A percentile compares a stretch with the other conserved stretches of the same genome.
These are phyloP conservation scores for Ceratocystiopsis brevicomis DNA, from an alignment of 2,329 filamentous ascomycete species.

Conservation along the genomic window DNA sequence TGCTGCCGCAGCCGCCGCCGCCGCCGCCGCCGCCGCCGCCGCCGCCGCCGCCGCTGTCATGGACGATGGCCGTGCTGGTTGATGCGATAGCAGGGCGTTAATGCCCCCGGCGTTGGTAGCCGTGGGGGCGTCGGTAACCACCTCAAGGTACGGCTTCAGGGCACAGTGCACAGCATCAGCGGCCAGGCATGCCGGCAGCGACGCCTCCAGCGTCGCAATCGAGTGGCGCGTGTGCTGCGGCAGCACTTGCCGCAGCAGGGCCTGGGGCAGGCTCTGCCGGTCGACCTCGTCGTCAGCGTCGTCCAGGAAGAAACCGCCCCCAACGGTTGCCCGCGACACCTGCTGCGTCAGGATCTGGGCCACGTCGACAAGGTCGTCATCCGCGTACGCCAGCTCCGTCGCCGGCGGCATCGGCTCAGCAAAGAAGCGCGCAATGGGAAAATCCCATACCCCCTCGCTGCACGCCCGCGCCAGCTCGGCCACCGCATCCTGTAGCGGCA, in stretches of 20 bases:
- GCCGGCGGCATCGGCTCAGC: constrained; percentile 36
- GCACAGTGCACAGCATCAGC: constrained; percentile 19
- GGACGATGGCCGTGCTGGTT: no score
- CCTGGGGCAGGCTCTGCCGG: constrained; percentile 15
- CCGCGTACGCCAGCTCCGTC: constrained; percentile 26
- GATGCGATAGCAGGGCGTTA: constrained; percentile 16
- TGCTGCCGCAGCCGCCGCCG: no score
- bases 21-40: no score
- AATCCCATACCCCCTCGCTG: constrained; percentile 28
- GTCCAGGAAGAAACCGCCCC: not conserved
- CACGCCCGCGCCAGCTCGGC: constrained; percentile 30
- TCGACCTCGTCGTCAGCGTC: constrained; percentile 14
- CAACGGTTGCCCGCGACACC: constrained; percentile 21
- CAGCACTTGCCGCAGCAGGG: constrained; percentile 22
- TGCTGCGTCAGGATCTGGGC: constrained; percentile 58
- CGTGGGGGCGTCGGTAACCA: constrained; percentile 31
- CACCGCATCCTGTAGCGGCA: constrained; percentile 26
- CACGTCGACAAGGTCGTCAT: constrained; percentile 44
- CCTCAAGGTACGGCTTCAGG: constrained; percentile 33
- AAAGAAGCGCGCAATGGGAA: constrained; percentile 36
- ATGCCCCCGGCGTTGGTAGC: no score
- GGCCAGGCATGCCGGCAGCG: constrained; percentile 26
- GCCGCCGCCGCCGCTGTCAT: no score
- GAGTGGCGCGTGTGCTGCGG: constrained; percentile 25
- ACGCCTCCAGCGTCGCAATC: constrained; percentile 27